Conservation (phyloP, 2,329 filamentous ascomycete genomes). For the Cladosporium oxysporum region DNA sequence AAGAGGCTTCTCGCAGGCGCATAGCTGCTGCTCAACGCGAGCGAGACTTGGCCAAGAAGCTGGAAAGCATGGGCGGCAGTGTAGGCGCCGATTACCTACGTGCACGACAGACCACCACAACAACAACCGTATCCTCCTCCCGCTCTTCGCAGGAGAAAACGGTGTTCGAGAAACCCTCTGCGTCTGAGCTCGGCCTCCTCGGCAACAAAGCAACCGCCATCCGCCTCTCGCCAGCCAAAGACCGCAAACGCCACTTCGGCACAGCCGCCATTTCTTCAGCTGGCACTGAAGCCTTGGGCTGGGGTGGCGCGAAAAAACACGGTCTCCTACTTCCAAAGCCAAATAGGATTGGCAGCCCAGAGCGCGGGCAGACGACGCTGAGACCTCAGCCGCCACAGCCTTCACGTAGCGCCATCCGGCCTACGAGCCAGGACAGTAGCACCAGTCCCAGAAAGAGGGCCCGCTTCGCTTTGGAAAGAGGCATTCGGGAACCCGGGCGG, state of each 20-base stretch:
- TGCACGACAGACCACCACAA: slow-evolving; percentile 26
- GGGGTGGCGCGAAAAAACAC: slow-evolving; percentile 48
- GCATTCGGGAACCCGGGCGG: slow-evolving; percentile 51
- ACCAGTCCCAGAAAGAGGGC: slow-evolving; percentile 49
- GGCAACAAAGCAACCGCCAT: slow-evolving; percentile 46
- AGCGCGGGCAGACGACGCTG: slow-evolving; percentile 35
- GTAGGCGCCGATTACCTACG: slow-evolving; percentile 72
- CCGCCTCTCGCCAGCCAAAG: slow-evolving; percentile 47
- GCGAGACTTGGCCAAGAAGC: slow-evolving; percentile 67
- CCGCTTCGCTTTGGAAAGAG: slow-evolving; percentile 51
- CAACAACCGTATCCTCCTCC: slow-evolving; percentile 23
- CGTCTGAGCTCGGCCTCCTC: slow-evolving; percentile 46
- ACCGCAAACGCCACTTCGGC: slow-evolving; percentile 39
- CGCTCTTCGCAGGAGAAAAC: slow-evolving; percentile 19
- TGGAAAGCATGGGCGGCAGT: slow-evolving; percentile 65
- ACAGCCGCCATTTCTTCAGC: slow-evolving; percentile 36
- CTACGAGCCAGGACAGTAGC: slow-evolving; percentile 34
- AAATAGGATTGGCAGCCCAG: slow-evolving; percentile 31
- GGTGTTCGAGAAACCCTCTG: slow-evolving; percentile 33
- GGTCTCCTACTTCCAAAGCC: slow-evolving; percentile 41
- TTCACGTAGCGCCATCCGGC: slow-evolving; percentile 17
- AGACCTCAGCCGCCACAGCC: slow-evolving; percentile 22
- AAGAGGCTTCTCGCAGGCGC: slow-evolving; percentile 66
- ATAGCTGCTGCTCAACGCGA: slow-evolving; percentile 71
- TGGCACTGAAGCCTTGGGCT: slow-evolving; percentile 47